phyloP scores from a whole-genome alignment of 257 asterid species.

The Rhazya stricta region DNA sequence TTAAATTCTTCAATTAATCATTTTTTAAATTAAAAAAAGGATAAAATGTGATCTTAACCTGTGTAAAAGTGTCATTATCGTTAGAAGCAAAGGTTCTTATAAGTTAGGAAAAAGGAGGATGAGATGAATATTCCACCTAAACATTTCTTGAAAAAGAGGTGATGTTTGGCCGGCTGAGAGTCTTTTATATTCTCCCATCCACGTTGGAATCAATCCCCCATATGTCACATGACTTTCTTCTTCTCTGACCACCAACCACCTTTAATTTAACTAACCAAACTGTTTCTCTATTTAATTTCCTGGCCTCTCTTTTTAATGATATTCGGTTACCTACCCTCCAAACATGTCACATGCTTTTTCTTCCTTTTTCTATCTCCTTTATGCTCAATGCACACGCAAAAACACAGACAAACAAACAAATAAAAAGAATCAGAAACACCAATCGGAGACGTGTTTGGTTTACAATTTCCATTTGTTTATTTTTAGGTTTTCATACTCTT shows the following conservation, averaged over 20 bases:
- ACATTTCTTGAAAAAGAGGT: constrained; percentile 29
- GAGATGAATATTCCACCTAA: constrained; percentile 15
- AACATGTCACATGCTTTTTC: constrained; percentile 50
- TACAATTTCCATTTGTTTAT: background rate
- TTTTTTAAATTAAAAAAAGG: too few species aligned
- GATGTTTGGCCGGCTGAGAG: constrained; percentile 36
- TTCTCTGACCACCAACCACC: constrained; percentile 18
- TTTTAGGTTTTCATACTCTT: background rate
- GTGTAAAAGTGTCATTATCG: too few species aligned
- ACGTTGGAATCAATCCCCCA: constrained; percentile 11
- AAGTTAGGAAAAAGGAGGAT: background rate
- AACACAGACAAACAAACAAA: background rate
- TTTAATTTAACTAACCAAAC: constrained; percentile 35
- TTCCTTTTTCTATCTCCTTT: constrained; percentile 1
- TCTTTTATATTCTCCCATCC: background rate
- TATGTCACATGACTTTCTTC: constrained; percentile 10
- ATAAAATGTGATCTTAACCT: too few species aligned
- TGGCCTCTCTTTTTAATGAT: constrained; percentile 12
- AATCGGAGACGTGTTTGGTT: background rate
- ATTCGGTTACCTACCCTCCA: constrained; percentile 48
- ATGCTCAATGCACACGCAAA: constrained; percentile 6
- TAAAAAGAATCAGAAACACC: background rate
- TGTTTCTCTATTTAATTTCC: constrained; percentile 1
- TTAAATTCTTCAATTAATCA: too few species aligned
- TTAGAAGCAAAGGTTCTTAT: background rate